These are phyloP conservation scores for Lyophyllum decastes DNA, from an alignment of 768 basidiomycete genomes.

Conservation along the genomic window DNA sequence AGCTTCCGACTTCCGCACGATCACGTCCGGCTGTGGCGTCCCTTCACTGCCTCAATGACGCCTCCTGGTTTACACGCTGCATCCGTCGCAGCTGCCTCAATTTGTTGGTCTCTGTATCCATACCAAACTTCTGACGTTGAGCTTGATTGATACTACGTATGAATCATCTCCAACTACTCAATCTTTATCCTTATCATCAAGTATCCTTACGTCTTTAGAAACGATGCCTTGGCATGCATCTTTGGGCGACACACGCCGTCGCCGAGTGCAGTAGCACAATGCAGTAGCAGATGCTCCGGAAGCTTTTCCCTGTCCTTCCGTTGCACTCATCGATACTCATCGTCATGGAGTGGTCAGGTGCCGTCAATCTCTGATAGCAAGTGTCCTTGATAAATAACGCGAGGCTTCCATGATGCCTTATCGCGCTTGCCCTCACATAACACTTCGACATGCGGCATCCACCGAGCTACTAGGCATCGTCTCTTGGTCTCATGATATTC, in stretches of 20 bases:
- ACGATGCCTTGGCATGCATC: neutral
- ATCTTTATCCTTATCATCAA: neutral
- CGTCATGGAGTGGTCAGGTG: too few relatives aligned
- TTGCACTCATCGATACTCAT: too few relatives aligned
- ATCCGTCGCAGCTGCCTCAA: neutral
- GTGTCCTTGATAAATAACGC: too few relatives aligned
- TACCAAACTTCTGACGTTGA: neutral
- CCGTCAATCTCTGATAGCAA: too few relatives aligned
- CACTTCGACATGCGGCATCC: too few relatives aligned
- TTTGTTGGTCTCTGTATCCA: neutral
- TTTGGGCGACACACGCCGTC: neutral
- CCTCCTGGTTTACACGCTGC: neutral
- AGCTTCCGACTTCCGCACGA: slow-evolving; percentile 20
- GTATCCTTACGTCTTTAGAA: neutral
- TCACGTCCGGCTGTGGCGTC: slow-evolving; percentile 17
- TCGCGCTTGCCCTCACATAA: too few relatives aligned
- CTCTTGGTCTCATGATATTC: too few relatives aligned
- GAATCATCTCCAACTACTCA: neutral
- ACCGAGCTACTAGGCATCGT: too few relatives aligned
- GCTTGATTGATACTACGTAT: neutral
- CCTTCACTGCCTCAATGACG: slow-evolving; percentile 1
- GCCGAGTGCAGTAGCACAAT: too few relatives aligned
- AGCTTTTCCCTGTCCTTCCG: too few relatives aligned
- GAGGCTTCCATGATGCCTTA: too few relatives aligned
- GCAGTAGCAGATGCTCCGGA: neutral